Percentiles rank a stretch among this genome's conserved stretches.
These are phyloP conservation scores for Calonectria pseudoreteaudii DNA, from an alignment of 2,329 filamentous ascomycete species.

Conservation along the genomic window DNA sequence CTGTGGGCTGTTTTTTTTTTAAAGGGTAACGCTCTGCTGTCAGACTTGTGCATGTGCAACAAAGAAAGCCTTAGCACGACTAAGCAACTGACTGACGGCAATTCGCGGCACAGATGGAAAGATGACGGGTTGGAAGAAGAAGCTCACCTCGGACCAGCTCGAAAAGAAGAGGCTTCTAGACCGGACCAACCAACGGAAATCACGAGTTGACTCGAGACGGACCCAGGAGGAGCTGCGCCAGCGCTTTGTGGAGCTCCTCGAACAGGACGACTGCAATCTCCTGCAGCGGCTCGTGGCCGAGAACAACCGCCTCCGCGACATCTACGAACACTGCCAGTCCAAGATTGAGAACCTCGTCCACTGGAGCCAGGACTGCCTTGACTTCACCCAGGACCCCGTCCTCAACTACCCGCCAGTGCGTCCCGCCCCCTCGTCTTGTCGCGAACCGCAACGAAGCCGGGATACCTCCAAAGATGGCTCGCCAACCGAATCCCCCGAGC, in stretches of 20 bases:
- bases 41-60: neutral
- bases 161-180: neutral
- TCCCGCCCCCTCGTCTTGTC: neutral
- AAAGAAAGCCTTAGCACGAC: neutral
- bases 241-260: neutral
- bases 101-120: neutral
- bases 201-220: neutral
- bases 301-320: neutral
- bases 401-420: neutral
- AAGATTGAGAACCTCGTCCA: neutral
- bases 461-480: neutral
- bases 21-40: neutral
- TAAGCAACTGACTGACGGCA: neutral
- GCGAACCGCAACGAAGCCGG: neutral
- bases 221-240: neutral
- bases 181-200: neutral
- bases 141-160: neutral
- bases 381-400: neutral
- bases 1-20: neutral
- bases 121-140: neutral
- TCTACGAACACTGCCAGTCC: neutral
- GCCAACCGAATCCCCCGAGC: neutral
- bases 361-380: neutral
- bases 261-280: neutral
- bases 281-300: neutral